phyloP scores from a whole-genome alignment of 768 basidiomycete species.

The Lactarius sanguifluus region DNA sequence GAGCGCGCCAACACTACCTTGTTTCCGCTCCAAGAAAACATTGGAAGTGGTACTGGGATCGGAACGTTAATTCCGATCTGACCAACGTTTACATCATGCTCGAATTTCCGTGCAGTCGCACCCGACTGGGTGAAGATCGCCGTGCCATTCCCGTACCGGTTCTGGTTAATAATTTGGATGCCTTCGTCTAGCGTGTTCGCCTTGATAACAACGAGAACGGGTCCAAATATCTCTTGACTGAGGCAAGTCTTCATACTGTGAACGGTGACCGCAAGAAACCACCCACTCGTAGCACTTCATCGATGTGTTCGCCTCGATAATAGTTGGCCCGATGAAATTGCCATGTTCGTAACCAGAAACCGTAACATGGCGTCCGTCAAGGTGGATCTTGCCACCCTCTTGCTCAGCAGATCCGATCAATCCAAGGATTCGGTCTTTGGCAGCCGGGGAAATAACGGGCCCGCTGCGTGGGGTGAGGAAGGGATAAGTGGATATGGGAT shows the following conservation, averaged over 20 bases:
- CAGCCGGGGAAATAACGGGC: constrained; percentile 77
- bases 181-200: constrained; percentile 89
- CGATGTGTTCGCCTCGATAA: constrained; percentile 75
- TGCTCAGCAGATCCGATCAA: constrained; percentile 72
- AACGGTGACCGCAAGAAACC: background rate
- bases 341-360: constrained; percentile 80
- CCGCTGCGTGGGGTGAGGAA: constrained; percentile 45
- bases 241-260: constrained; percentile 13
- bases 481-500: constrained; percentile 6
- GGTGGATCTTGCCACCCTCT: constrained; percentile 82
- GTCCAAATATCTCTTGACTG: constrained; percentile 95
- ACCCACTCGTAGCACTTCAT: constrained; percentile 88
- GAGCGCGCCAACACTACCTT: constrained; percentile 47
- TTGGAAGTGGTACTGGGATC: constrained; percentile 88
- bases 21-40: constrained; percentile 98
- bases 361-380: constrained; percentile 75
- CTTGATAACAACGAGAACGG: constrained; percentile 74
- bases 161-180: constrained; percentile 83
- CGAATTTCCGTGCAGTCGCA: constrained; percentile 92
- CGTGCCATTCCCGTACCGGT: constrained; percentile 91
- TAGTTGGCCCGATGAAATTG: constrained; percentile 93
- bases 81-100: constrained; percentile 82
- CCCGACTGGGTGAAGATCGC: constrained; percentile 97
- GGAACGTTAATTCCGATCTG: constrained; percentile 94
- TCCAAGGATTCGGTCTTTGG: constrained; percentile 72